Conservation (phyloP, 176 grass and related monocot species). For the Calamus simplicifolius region DNA sequence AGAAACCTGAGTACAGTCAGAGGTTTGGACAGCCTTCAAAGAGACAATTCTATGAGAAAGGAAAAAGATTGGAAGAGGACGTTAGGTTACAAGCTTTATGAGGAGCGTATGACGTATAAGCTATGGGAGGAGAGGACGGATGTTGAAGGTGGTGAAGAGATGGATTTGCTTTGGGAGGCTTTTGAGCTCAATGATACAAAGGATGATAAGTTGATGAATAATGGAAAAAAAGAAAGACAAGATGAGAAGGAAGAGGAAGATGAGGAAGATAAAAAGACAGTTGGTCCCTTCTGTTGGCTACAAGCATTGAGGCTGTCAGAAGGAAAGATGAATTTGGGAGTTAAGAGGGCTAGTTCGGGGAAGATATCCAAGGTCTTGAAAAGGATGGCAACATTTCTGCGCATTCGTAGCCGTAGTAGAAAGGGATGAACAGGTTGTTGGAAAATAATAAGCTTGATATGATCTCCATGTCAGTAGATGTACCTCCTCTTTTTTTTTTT, state of each 20-base stretch:
- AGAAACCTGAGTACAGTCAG: slow-evolving; percentile 27
- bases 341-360: slow-evolving; percentile 60
- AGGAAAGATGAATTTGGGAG: slow-evolving; percentile 76
- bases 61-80: slow-evolving; percentile 91
- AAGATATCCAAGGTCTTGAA: slow-evolving; percentile 81
- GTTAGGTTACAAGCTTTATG: slow-evolving; percentile 85
- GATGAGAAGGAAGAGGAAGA: slow-evolving; percentile 10
- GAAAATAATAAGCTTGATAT: too few relatives aligned
- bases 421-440: slow-evolving; percentile 4
- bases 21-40: slow-evolving; percentile 34
- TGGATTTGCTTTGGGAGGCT: slow-evolving; percentile 97
- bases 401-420: slow-evolving; percentile 27
- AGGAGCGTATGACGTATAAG: slow-evolving; percentile 68
- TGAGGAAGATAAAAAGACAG: slow-evolving; percentile 25
- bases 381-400: slow-evolving; percentile 46
- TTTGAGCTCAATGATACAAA: slow-evolving; percentile 52
- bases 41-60: slow-evolving; percentile 41
- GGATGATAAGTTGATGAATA: background rate
- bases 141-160: slow-evolving; percentile 53
- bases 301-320: slow-evolving; percentile 77
- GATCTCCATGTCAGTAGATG: too few relatives aligned
- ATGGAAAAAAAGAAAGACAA: slow-evolving; percentile 15
- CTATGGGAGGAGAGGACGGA: slow-evolving; percentile 22
- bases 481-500: too few relatives aligned
- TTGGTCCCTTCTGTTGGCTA: slow-evolving; percentile 70